Percentiles rank a stretch among this genome's conserved stretches.
Conservation (phyloP, 1,284 basidiomycete species). For the Pseudozyma tsukubaensis region DNA sequence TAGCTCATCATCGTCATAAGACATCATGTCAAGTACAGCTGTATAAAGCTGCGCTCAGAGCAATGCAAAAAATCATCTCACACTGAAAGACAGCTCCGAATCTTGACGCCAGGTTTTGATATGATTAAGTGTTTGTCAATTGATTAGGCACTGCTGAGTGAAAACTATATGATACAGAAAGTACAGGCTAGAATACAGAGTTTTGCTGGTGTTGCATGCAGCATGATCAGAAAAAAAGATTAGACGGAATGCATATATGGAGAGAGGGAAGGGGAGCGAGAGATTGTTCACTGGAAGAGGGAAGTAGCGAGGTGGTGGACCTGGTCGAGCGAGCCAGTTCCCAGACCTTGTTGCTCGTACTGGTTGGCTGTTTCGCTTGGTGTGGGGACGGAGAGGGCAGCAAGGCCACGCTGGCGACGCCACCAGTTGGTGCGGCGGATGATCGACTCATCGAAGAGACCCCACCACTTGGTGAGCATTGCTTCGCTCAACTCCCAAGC, state of each 20-base stretch:
- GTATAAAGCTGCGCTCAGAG: too few species aligned
- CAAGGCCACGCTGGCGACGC: conserved; percentile 46
- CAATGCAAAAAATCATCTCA: too few species aligned
- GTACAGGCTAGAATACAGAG: too few species aligned
- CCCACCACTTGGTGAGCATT: conserved; percentile 48
- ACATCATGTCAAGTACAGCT: background rate
- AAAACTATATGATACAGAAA: background rate
- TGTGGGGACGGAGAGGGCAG: conserved; percentile 6
- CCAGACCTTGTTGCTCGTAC: conserved; percentile 24
- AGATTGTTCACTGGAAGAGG: conserved; percentile 21
- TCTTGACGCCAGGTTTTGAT: too few species aligned
- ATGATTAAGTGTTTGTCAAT: too few species aligned
- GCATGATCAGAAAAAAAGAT: background rate
- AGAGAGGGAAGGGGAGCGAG: background rate
- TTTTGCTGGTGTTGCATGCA: too few species aligned
- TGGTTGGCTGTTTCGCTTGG: conserved; percentile 4
- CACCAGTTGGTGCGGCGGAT: conserved; percentile 52
- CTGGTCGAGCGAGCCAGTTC: conserved; percentile 41
- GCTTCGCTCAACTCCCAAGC: conserved; percentile 50
- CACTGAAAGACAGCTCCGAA: too few species aligned
- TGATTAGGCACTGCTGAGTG: background rate
- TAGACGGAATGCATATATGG: conserved; percentile 5
- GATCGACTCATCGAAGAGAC: conserved; percentile 45
- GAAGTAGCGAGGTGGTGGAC: conserved; percentile 18
- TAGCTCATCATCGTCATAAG: background rate